Evolutionary conservation across 2,329 filamentous ascomycete genomes (phyloP).

Genomic region (Mycosphaerelloides madeirae): DNA sequence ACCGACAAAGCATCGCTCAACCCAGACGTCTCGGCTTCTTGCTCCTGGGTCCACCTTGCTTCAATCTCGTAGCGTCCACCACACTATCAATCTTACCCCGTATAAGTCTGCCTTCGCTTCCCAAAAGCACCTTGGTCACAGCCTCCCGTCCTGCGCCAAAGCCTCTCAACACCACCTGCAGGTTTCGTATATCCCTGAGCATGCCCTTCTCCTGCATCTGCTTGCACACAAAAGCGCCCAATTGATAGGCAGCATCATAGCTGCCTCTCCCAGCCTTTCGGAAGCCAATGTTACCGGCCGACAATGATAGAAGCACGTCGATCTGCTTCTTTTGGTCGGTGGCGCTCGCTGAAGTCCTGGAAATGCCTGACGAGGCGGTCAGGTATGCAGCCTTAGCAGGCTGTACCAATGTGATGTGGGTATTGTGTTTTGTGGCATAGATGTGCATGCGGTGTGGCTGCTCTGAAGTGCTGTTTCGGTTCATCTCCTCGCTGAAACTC

Average conservation of each 20-base stretch:
- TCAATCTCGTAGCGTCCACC: conserved; percentile 80
- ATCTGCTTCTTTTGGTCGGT: conserved; percentile 46
- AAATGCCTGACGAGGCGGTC: conserved; percentile 25
- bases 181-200: conserved; percentile 65
- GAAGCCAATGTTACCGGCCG: conserved; percentile 88
- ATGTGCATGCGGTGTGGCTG: conserved; percentile 78
- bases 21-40: conserved; percentile 76
- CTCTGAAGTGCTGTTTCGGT: conserved; percentile 1
- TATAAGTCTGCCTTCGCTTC: conserved; percentile 73
- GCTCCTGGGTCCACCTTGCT: conserved; percentile 92
- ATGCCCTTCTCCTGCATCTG: conserved; percentile 78
- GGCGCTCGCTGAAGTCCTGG: conserved; percentile 33
- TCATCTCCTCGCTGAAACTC: neutral
- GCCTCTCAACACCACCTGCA: conserved; percentile 79
- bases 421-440: conserved; percentile 87
- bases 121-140: conserved; percentile 81
- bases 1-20: conserved; percentile 29
- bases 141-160: conserved; percentile 87
- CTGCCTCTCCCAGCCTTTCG: conserved; percentile 71
- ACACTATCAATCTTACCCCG: conserved; percentile 72
- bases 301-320: conserved; percentile 72
- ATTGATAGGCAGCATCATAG: conserved; percentile 90
- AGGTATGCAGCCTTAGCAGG: conserved; percentile 43
- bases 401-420: conserved; percentile 82
- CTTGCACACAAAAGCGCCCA: conserved; percentile 76